phyloP scores from a whole-genome alignment of 164 flowering plant species.

The Magnolia kwangsiensis region DNA sequence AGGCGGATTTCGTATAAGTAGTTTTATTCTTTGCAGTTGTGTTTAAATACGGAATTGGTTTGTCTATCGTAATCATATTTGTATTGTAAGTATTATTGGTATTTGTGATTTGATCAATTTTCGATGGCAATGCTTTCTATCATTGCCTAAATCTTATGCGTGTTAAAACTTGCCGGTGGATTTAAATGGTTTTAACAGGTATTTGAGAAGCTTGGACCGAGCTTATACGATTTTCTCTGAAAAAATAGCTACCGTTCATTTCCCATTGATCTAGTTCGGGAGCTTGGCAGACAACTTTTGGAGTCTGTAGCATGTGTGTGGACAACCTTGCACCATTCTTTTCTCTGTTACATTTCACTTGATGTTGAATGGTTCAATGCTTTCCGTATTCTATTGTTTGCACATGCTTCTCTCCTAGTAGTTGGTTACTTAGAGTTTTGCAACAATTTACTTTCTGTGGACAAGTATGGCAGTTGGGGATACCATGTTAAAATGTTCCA shows the following conservation, averaged over 20 bases:
- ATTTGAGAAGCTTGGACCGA: conserved; percentile 99
- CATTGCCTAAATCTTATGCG: conserved; percentile 46
- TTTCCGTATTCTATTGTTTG: not conserved
- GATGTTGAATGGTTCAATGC: conserved; percentile 10
- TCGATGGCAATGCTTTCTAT: conserved; percentile 29
- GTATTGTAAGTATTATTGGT: conserved; percentile 89
- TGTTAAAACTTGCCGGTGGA: conserved; percentile 68
- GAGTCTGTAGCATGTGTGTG: conserved; percentile 99
- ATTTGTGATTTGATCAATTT: conserved; percentile 46
- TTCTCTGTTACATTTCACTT: conserved; percentile 16
- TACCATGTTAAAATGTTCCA: no score
- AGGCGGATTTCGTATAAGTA: conserved; percentile 44
- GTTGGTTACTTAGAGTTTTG: not conserved
- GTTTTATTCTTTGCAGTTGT: conserved; percentile 94
- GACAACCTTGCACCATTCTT: conserved; percentile 45
- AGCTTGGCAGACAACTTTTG: conserved; percentile 98
- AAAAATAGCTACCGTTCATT: conserved; percentile 95
- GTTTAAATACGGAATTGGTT: conserved; percentile 99
- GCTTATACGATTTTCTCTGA: conserved; percentile 98
- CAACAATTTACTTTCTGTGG: no score
- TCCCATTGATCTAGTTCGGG: conserved; percentile 99
- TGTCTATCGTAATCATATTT: conserved; percentile 99
- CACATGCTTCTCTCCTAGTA: conserved; percentile 1
- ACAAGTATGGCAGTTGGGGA: no score
- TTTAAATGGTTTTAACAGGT: conserved; percentile 89